phyloP scores from a whole-genome alignment of 169 alveolate genomes.

The Condylostoma magnum region DNA sequence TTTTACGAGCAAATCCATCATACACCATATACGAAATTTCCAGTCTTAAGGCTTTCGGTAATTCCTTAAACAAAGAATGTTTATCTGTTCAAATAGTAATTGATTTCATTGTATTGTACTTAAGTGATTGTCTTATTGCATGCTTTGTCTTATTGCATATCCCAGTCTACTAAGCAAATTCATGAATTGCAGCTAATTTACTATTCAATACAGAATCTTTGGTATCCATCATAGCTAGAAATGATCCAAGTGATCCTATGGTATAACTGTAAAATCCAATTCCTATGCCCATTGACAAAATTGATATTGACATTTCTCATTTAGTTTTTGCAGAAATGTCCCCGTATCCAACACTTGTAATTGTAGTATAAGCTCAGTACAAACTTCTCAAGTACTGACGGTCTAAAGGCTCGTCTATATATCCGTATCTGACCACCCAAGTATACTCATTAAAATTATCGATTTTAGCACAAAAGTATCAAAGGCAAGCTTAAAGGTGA shows the following conservation, averaged over 20 bases:
- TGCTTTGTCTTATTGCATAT: constrained; percentile 59
- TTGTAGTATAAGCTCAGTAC: constrained; percentile 57
- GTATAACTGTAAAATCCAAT: constrained; percentile 75
- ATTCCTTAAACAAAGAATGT: constrained; percentile 38
- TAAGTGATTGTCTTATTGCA: constrained; percentile 28
- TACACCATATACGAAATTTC: constrained; percentile 57
- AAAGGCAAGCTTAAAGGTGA: constrained; percentile 70
- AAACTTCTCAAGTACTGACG: constrained; percentile 41
- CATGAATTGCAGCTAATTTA: constrained; percentile 52
- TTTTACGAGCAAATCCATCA: constrained; percentile 51
- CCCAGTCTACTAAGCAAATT: constrained; percentile 48
- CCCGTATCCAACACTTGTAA: constrained; percentile 65
- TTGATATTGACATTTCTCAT: constrained; percentile 52
- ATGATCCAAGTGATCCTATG: constrained; percentile 61
- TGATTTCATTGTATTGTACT: not conserved
- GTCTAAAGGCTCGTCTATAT: not conserved
- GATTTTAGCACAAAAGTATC: constrained; percentile 65
- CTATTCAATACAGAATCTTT: constrained; percentile 44
- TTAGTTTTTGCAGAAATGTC: constrained; percentile 60
- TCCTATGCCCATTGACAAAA: constrained; percentile 59
- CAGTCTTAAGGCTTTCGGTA: constrained; percentile 59
- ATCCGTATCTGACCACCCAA: constrained; percentile 54
- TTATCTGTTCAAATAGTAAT: constrained; percentile 5
- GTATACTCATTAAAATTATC: constrained; percentile 56
- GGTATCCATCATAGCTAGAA: constrained; percentile 42